phyloP scores from a whole-genome alignment of 108 stramenopile genomes.

The Stephanodiscus triporus region DNA sequence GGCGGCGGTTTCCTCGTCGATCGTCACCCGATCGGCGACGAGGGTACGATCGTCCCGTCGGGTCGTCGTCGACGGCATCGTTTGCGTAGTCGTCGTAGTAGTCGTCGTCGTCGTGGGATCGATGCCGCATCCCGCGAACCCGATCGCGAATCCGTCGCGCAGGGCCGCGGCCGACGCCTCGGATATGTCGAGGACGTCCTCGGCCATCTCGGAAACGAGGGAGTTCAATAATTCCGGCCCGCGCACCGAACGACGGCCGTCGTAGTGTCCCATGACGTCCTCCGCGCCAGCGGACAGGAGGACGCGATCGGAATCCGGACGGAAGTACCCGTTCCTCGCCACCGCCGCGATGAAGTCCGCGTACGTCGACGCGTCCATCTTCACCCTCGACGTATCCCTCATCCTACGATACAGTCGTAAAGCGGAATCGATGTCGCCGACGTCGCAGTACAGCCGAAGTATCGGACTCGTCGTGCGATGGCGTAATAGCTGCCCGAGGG shows the following conservation, averaged over 20 bases:
- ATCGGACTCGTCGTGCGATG: conserved; percentile 54
- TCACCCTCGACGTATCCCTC: conserved; percentile 46
- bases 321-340: conserved; percentile 48
- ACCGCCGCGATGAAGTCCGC: conserved; percentile 46
- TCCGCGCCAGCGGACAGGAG: conserved; percentile 40
- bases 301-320: conserved; percentile 34
- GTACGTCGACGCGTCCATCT: conserved; percentile 50
- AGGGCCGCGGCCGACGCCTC: conserved; percentile 40
- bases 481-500: conserved; percentile 31
- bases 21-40: conserved; percentile 42
- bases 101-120: no score
- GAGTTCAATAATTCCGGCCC: conserved; percentile 42
- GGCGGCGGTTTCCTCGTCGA: conserved; percentile 41
- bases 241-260: conserved; percentile 12
- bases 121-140: conserved; percentile 50
- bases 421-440: conserved; percentile 49
- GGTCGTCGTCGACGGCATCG: conserved; percentile 13
- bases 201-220: conserved; percentile 50
- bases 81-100: no score
- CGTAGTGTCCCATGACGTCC: no score
- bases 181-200: conserved; percentile 55
- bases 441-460: conserved; percentile 50
- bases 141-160: conserved; percentile 41
- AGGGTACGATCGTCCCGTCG: conserved; percentile 20
- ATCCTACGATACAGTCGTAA: conserved; percentile 51